Base-by-base conservation (phyloP, 257 asterid species). In the Scutellaria baicalensis region DNA sequence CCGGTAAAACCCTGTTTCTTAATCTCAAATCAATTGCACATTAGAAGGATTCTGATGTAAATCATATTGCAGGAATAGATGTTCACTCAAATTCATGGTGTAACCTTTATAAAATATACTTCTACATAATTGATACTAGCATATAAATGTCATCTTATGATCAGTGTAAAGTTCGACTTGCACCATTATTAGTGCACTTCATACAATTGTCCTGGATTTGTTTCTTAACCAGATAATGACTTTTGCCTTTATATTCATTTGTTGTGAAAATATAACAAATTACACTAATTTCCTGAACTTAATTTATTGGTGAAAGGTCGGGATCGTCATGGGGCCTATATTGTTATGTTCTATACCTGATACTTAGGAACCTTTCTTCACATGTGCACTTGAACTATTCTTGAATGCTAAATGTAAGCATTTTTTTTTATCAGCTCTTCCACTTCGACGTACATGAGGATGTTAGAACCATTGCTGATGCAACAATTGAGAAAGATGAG, bases 381-480 rank as follows among this genome's bases (percentile, higher is more conserved):
- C 35, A 43, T 47, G 62, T 27, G 60, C 40, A 27, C 49, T 39
- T 67, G 49, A 14, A 50, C 56, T 57, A 60, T 27, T 33, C 0
- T 47, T 33, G 14, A 48, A 2, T 27, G 20, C 17, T 5, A 64
- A 40, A 5, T 6, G 40, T 63, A 31, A 40, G 49, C 17, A 4
- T 48, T 27, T 27, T 56, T 66, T 72, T 68, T 62, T 27, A 27
- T 23, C 88, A 93, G 99, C 97, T 94, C 77, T 94, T 94, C 86
- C 98, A 94, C 85, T 94, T 94, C 67, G 99, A 94, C 80, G 99
- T 94, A 16, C 99, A 94, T 36, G 99, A 94, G 81, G 99, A 94
- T 79, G 99, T 94, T 68, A 86, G 99, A 42, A 94, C 97, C 66
- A 94, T 75, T 64, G 99, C 97, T 55, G 97, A 94, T 59, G 97